Evolutionary conservation across 2,329 filamentous ascomycete species (phyloP).

Genomic region (Paraconiothyrium brasiliense): DNA sequence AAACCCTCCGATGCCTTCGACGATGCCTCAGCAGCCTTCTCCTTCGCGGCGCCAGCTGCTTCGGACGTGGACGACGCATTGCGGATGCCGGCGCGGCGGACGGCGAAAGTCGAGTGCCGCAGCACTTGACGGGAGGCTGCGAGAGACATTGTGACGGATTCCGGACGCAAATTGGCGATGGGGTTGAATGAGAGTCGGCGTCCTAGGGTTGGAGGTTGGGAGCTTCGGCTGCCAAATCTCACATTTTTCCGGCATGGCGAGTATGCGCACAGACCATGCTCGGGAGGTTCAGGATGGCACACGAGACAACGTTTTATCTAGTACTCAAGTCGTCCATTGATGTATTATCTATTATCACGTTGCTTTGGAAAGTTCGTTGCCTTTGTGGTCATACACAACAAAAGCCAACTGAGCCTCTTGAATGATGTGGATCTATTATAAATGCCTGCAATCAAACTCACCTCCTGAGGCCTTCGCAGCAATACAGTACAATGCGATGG

Average conservation of each 20-base stretch:
- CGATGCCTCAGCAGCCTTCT: slow-evolving; percentile 68
- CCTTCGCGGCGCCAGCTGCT: slow-evolving; percentile 57
- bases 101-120: slow-evolving; percentile 55
- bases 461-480: too few relatives aligned
- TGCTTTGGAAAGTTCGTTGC: background rate
- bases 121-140: slow-evolving; percentile 57
- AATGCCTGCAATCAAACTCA: too few relatives aligned
- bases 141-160: slow-evolving; percentile 56
- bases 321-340: background rate
- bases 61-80: slow-evolving; percentile 61
- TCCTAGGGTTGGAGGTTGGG: slow-evolving; percentile 22
- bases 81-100: slow-evolving; percentile 56
- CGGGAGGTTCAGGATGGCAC: slow-evolving; percentile 8
- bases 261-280: background rate
- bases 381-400: background rate
- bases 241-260: slow-evolving; percentile 19
- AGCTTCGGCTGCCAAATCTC: slow-evolving; percentile 17
- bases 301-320: background rate
- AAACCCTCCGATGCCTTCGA: slow-evolving; percentile 84
- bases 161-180: slow-evolving; percentile 25
- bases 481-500: too few relatives aligned
- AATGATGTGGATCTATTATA: too few relatives aligned
- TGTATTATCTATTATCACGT: background rate
- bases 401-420: background rate
- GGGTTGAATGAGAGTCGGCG: slow-evolving; percentile 11